Evolutionary conservation across 345 rosid species (phyloP).

Genomic region (Gossypium herbaceum): DNA sequence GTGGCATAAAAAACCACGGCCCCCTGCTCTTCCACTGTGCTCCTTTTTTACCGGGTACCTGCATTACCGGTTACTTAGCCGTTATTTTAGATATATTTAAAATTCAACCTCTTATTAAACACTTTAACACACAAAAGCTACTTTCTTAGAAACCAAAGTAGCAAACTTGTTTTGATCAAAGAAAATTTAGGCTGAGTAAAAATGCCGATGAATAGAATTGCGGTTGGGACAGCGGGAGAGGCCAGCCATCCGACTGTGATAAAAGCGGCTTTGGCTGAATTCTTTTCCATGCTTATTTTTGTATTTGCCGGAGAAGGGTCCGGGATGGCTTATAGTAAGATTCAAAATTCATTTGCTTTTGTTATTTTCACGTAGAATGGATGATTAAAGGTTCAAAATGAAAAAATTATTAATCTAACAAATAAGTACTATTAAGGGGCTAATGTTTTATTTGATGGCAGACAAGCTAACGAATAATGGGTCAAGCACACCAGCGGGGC

Average conservation of each 20-base stretch:
- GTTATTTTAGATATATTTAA: constrained; percentile 29
- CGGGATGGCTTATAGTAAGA: constrained; percentile 79
- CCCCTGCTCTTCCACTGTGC: background rate
- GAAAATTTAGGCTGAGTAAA: background rate
- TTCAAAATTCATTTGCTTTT: background rate
- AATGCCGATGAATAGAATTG: constrained; percentile 62
- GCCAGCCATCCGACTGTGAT: constrained; percentile 62
- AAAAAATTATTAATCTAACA: no score
- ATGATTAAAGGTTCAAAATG: no score
- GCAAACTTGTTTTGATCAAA: background rate
- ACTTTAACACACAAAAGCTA: background rate
- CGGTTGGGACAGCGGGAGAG: constrained; percentile 58
- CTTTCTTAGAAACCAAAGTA: background rate
- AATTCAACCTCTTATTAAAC: background rate
- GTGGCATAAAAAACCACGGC: background rate
- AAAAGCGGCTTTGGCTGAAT: constrained; percentile 65
- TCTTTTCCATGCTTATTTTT: constrained; percentile 71
- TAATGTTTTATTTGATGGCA: constrained; percentile 2
- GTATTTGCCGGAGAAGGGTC: constrained; percentile 90
- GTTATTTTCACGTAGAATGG: no score
- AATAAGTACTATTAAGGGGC: background rate
- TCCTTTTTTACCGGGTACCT: constrained; percentile 20
- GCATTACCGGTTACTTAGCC: constrained; percentile 24
- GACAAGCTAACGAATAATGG: constrained; percentile 47
- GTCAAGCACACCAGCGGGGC: constrained; percentile 57